These are phyloP conservation scores for Stromatinia cepivora DNA, from an alignment of 2,329 filamentous ascomycete species.

Conservation along the genomic window DNA sequence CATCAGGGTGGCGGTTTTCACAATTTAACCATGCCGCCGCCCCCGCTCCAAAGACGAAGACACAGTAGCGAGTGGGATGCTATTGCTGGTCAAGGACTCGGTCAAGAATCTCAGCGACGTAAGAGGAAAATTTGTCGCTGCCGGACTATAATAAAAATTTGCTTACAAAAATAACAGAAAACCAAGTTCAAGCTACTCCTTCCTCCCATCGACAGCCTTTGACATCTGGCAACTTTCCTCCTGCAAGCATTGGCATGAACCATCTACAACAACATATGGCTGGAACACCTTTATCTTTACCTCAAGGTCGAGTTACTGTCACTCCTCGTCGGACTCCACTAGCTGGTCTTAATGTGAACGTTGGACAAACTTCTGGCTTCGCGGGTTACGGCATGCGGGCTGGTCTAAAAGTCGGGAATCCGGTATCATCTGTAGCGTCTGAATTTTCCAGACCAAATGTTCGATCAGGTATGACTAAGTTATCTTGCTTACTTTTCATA, in stretches of 20 bases:
- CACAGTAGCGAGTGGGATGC: conserved; percentile 31
- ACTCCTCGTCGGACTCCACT: conserved; percentile 33
- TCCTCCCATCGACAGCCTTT: conserved; percentile 40
- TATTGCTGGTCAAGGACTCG: conserved; percentile 32
- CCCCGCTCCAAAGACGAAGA: conserved; percentile 19
- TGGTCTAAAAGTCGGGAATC: conserved; percentile 41
- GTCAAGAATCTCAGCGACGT: conserved; percentile 25
- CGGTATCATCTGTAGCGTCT: conserved; percentile 24
- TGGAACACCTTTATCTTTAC: conserved; percentile 30
- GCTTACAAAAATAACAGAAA: conserved; percentile 26
- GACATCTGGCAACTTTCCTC: conserved; percentile 25
- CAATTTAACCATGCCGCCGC: conserved; percentile 22
- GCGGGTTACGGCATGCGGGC: conserved; percentile 42
- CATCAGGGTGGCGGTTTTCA: conserved; percentile 21
- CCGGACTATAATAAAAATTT: neutral
- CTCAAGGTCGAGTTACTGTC: conserved; percentile 27
- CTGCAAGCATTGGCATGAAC: conserved; percentile 26
- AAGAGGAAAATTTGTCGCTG: neutral
- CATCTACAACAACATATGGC: conserved; percentile 29
- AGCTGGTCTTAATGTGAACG: conserved; percentile 29
- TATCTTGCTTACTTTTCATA: neutral
- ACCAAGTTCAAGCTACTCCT: conserved; percentile 35
- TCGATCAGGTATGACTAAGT: conserved; percentile 35
- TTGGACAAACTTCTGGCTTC: conserved; percentile 30
- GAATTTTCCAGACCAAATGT: conserved; percentile 29